Evolutionary conservation across 305 asterid genomes (phyloP), one percentile per base, ranked within the genome.

Genomic region (Fraxinus paxiana): DNA sequence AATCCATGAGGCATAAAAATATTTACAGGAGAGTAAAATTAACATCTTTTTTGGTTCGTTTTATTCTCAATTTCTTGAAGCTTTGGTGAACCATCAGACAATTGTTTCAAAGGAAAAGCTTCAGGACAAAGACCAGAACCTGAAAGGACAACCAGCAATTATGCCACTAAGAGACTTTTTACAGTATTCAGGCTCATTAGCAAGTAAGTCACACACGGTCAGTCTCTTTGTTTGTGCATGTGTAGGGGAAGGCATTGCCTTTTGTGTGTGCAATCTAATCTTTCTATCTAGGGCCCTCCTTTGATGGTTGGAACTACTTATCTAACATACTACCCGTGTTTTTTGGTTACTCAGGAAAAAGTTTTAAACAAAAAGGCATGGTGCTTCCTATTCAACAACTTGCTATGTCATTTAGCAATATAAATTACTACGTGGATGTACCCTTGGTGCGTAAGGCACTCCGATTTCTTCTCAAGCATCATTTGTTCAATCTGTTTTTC

Each of bases 351-450:
- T 65, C 96, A 95, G 99, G 97, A 77, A 91, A 91, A 83, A 95
- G 93, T 84, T 91, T 92, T 84, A 95, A 93, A 81, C 82, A 76
- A 59, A 91, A 81, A 87, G 98, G 98, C 87, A 92, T 95, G 97
- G 97, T 92, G 87, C 97, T 95, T 82, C 98, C 98, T 31, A 93
- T 95, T 85, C 96, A 90, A 84, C 96, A 91, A 81, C 97, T 92
- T 79, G 86, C 96, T 24, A 92, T 95, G 98, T 82, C 98, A 83
- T 95, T 93, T 88, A 90, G 92, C 90, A 88, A 91, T 82, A 88
- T 95, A 83, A 88, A 85, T 87, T 93, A 95, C 92, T 93, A 91
- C 54, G 98, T 93, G 79, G 98, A 95, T 80, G 90, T 93, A 81
- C 98, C 98, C 30, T 79, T 87, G 90, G 98, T 95, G 84, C 70